Evolutionary conservation across 2,329 filamentous ascomycete species (phyloP), one percentile per base, ranked within the genome.

Genomic region (Xylaria sp.): DNA sequence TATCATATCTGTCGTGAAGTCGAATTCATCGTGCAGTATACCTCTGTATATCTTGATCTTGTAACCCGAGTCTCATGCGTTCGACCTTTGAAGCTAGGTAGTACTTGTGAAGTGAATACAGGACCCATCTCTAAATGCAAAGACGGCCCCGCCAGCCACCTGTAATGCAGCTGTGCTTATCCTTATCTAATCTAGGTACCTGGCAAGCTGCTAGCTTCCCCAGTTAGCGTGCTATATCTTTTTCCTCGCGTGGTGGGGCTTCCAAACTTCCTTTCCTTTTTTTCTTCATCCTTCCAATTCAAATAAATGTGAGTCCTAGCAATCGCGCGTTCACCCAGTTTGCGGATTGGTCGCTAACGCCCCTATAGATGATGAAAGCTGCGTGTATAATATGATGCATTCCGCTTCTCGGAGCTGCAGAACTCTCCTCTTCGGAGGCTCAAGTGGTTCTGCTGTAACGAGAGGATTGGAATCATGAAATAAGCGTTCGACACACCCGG

Each of bases 211-310:
- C 20, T 13, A 57, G 28, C 44, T 42, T 33, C 15, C 48, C 23
- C 11, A 28, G 46, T 13, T 23, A 44, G 42, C 3, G 4, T 15
- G 26, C 20, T 58, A 70, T 72, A 67, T 71, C 64, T 75, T 46
- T 42, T 4, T n/a, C 59, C 64, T 23, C 11, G 44, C n/a, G 56
- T 36, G 66, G 66, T 59, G 31, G 66, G 74, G 73, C 76, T 76
- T 48, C 78, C 62, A 70, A 73, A 79, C 80, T 80, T 70, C 70
- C 75, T 75, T 80, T 31, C 79, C 81, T 86, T 86, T 85, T 90
- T 87, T 83, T 90, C 87, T 91, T 90, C 88, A 95, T 93, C 94
- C 93, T 97, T 97, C 94, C 94, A 93, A 93, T 94, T 97, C 97
- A 97, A 97, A 92, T 90, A 91, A 89, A 93, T 86, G 94, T 97